Base-by-base conservation (phyloP, 768 basidiomycete species). In the Fistulinella prunicolor region DNA sequence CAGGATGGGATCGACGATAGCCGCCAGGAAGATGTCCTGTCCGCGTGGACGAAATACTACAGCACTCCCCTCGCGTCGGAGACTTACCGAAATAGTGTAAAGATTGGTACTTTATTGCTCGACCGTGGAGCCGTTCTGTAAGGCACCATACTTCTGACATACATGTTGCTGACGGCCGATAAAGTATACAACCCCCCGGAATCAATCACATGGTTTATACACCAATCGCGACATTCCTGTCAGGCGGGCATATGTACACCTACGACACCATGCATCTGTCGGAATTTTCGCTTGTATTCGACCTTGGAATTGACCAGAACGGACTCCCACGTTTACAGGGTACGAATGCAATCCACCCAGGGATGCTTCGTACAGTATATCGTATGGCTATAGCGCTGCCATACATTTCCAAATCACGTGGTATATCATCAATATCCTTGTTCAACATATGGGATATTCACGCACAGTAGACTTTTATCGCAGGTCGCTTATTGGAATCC, bases 121-220 rank as follows among this genome's bases (percentile, higher is more conserved):
- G 22, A 21, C 2, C 30, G n/a, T n/a, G n/a, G 32, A 3, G 30
- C n/a, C 1, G 30, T 34, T 3, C 30, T 42, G 40, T 42, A n/a
- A 28, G 40, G 6, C 6, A 8, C 24, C 10, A 26, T 7, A 10
- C 12, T 23, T 16, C 9, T 42, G 7, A 23, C 24, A 28, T 13
- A 4, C 5, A 8, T 22, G 12, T n/a, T n/a, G n/a, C n/a, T n/a
- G n/a, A n/a, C n/a, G n/a, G n/a, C n/a, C n/a, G n/a, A n/a, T 16
- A 54, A n/a, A n/a, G 53, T 10, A 51, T 54, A 19, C 51, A 52
- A 42, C 42, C 49, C 9, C 49, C 49, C 4, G 37, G 37, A 3
- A 21, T 20, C 0, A 29, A 45, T 12, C 48, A 53, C 10, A 14
- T 26, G 13, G 47, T 50, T 4, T 50, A 53, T 37, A 49, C 49